Percentiles rank a stretch among this genome's conserved stretches.
Evolutionary conservation across 1,284 basidiomycete species (phyloP).

Genomic region (Fomitiporia mediterranea): DNA sequence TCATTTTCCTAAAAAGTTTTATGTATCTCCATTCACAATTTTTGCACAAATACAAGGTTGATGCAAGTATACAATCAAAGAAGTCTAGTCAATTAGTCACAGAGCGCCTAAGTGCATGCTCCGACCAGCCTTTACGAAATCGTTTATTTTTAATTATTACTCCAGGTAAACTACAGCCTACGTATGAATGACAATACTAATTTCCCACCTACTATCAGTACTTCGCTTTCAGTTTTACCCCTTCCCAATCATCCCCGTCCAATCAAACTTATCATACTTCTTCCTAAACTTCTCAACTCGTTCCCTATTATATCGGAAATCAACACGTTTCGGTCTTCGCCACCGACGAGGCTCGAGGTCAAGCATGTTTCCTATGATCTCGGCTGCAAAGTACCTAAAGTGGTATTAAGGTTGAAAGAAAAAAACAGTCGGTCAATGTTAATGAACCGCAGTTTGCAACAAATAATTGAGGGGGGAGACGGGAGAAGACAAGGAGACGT

Average conservation of each 20-base stretch:
- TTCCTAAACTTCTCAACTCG: constrained; percentile 64
- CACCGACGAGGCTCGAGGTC: constrained; percentile 87
- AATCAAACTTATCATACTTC: constrained; percentile 70
- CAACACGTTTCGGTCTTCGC: constrained; percentile 75
- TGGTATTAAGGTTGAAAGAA: background rate
- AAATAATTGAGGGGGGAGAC: background rate
- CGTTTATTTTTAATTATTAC: too few species aligned
- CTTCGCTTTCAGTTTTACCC: background rate
- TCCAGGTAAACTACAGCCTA: too few species aligned
- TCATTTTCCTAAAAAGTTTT: too few species aligned
- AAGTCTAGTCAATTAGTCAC: too few species aligned
- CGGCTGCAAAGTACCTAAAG: constrained; percentile 85
- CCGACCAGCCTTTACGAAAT: too few species aligned
- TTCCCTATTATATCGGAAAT: constrained; percentile 65
- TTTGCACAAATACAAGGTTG: too few species aligned
- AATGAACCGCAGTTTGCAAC: constrained; percentile 9
- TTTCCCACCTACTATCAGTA: too few species aligned
- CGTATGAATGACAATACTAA: too few species aligned
- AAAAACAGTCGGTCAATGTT: too few species aligned
- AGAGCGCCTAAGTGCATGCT: too few species aligned
- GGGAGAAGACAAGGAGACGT: constrained; percentile 27
- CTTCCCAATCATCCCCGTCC: constrained; percentile 66
- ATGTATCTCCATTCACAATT: too few species aligned
- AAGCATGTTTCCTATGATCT: constrained; percentile 91
- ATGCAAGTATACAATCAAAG: too few species aligned